Base-by-base conservation (phyloP, 1,284 basidiomycete species). In the Xerocomus nothofagi region DNA sequence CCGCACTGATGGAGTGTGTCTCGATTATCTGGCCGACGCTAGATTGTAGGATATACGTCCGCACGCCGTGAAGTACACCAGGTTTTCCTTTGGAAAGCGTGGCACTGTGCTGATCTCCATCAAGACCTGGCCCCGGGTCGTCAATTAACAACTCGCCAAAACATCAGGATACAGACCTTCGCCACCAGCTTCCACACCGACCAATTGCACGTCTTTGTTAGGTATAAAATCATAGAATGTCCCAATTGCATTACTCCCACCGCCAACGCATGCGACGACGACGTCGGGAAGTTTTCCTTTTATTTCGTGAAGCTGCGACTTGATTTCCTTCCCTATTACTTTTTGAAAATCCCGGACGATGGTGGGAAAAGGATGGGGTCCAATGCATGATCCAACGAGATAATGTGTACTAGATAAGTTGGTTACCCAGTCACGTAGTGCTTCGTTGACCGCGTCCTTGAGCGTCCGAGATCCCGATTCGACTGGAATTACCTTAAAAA, bases 321-420 rank as follows among this genome's bases (percentile, higher is more conserved):
- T 98, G 75, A 98, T 96, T 73, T 99, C 97, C 64, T 87, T 79
- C 4, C 96, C 91, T 58, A 99, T 99, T 44, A 99, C 82, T 57
- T 88, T 85, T 71, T 99, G 97, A 82, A 97, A 98, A 72, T 99
- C 97, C 48, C 96, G 87, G 39, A 99, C 96, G 53, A 99, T 92
- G 29, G 95, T 98, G 1, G 97, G 97, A 84, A 99, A 99, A 1
- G 97, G 97, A 70, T 98, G 96, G 15, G 97, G 97, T 7, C 97
- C 97, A 59, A 99, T 98, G 29, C 88, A 93, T 18, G 94, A 98
- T 33, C 97, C 97, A 57, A 99, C 92, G 56, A 98, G 83, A 75
- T 98, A 99, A 74, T 99, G 94, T 2, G 96, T 98, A 17, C 76
- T 88, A 27, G 89, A 76, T 31, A 99, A 81, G 71, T 98, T 96